Conservation (phyloP, 495 filamentous ascomycete species). For the Tuber magnatum region DNA sequence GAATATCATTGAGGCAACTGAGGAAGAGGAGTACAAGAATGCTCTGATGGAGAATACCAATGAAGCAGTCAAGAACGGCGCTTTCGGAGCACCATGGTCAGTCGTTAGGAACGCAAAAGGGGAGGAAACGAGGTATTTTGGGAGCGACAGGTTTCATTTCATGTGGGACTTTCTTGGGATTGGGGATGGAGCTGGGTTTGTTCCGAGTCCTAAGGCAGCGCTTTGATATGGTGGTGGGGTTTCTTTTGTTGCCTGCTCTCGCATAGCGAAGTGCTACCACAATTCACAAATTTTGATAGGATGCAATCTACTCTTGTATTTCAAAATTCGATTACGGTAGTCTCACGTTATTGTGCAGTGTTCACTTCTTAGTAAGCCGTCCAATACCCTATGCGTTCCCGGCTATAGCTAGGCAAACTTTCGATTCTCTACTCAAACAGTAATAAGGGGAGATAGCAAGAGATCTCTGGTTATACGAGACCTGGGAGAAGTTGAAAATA, state of each 20-base stretch:
- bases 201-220: not conserved
- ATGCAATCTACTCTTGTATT: not conserved
- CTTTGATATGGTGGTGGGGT: not conserved
- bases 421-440: not conserved
- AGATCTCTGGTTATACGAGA: not conserved
- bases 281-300: not conserved
- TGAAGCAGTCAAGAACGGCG: constrained; percentile 55
- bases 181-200: constrained; percentile 7
- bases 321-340: not conserved
- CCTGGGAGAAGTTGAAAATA: not conserved
- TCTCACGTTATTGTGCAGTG: not conserved
- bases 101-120: constrained; percentile 58
- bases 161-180: constrained; percentile 40
- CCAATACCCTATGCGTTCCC: not conserved
- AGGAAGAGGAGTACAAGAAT: constrained; percentile 52
- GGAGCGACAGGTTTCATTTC: constrained; percentile 58
- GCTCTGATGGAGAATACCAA: constrained; percentile 53
- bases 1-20: constrained; percentile 49
- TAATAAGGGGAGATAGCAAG: not conserved
- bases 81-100: constrained; percentile 70
- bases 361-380: no score
- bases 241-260: not conserved
- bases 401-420: not conserved
- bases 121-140: constrained; percentile 63
- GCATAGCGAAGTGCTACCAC: not conserved